Evolutionary conservation across 441 rosid genomes (phyloP), one percentile per base, ranked within the genome.

Genomic region (Hura crepitans): DNA sequence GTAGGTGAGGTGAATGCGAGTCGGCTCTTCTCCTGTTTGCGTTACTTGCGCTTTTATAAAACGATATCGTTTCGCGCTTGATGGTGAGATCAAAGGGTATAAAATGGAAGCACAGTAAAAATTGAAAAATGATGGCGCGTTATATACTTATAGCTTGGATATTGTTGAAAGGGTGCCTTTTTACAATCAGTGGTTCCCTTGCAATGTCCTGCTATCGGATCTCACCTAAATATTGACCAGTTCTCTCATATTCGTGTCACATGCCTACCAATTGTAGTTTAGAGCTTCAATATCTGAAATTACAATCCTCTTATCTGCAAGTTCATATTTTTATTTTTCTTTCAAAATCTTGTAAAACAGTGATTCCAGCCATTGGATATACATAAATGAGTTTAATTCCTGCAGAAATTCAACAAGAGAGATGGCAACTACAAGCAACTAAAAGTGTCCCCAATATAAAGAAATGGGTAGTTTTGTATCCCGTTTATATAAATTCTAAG

Each of bases 401-500:
- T 53, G 61, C 46, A 66, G 50, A 43, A 27, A n/a, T 28, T 69
- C 45, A 57, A 46, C 10, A n/a, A 37, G 30, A 37, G 31, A 58
- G n/a, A 71, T 60, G 82, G 85, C 84, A 86, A 89, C 84, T 69
- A 85, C 65, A 39, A 80, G 85, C 84, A 86, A 89, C 84, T 69
- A 85, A 65, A 39, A 80, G 81, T 71, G 18, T 56, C 61, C 70
- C 80, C 0, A 78, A 70, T 74, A 77, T 88, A 46, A 88, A 91
- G 85, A 90, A 87, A 78, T 88, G 93, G 96, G 66, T 84, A 28
- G 83, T 92, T 64, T 37, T 92, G 54, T 92, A 90, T 72, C 95
- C 93, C 0, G 85, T 90, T 56, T 92, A 89, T 77, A 89, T 95
- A 7, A 95, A 95, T 66, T 84, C 91, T 0, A 92, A 89, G 89